Base-by-base conservation (phyloP, 1,139 yeast genomes). In the Kodamaea fungicola region DNA sequence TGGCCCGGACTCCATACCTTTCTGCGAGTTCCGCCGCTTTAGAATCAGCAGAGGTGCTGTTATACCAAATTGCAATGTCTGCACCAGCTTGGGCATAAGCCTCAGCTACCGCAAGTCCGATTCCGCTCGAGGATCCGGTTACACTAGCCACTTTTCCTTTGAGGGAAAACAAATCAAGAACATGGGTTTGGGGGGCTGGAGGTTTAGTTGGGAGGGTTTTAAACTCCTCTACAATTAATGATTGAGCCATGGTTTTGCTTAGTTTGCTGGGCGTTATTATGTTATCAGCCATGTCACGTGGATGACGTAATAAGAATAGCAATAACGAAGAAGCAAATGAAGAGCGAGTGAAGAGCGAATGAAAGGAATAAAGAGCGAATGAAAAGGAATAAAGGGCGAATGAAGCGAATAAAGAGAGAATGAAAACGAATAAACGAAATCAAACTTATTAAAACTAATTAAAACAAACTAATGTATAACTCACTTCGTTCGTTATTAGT, bases 31-130 rank as follows among this genome's bases (percentile, higher is more conserved):
- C 69, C 43, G 67, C 69, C 12, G 88, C 90, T 54, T 76, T 70
- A 22, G 70, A 59, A 38, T 78, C 80, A 7, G 85, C 74, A 24
- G 85, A 78, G 45, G 78, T 75, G 30, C 80, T 69, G 58, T 78
- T 76, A 69, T 81, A 83, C 95, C 95, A 86, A 51, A 88, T 73
- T 44, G 90, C 92, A 32, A 88, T 83, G 48, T 85, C 88, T 8
- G 95, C 96, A 37, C 96, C 96, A 4, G 94, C 95, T 64, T 86
- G 94, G 35, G 94, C 90, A 53, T 70, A 86, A 0, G 90, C 94
- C 55, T 80, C 84, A 31, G 95, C 96, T 22, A 86, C 87, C 5
- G 86, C 88, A 47, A 65, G 73, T 8, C 96, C 96, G 51, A 88
- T 88, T 22, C 96, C 96, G 28, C 83, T 75, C 10, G 94, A 82